These are phyloP conservation scores for Hepatocystis sp. DNA, from an alignment of 169 alveolate genomes.

Conservation along the genomic window DNA sequence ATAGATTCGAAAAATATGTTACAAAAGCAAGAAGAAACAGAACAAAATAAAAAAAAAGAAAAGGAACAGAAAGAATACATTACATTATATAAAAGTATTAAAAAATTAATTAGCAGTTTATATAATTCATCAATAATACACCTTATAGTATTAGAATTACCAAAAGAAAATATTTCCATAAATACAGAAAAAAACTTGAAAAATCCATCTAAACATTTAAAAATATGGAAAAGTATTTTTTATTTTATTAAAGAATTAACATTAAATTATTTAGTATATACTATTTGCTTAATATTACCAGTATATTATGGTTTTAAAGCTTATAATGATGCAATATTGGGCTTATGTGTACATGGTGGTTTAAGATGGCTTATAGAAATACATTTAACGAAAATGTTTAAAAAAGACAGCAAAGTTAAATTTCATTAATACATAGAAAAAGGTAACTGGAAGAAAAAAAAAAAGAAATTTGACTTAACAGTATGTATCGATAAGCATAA, in stretches of 20 bases:
- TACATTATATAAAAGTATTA: too few relatives aligned
- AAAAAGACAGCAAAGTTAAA: slow-evolving; percentile 10
- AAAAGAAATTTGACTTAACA: too few relatives aligned
- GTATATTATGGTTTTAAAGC: slow-evolving; percentile 60
- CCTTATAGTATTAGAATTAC: slow-evolving; percentile 36
- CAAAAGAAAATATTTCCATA: slow-evolving; percentile 28
- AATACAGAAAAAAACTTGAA: slow-evolving; percentile 8
- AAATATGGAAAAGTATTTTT: not conserved
- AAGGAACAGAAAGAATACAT: not conserved
- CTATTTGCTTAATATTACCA: slow-evolving; percentile 68
- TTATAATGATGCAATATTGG: slow-evolving; percentile 56
- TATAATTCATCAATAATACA: slow-evolving; percentile 48
- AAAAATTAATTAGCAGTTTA: slow-evolving; percentile 11
- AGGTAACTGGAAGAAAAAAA: not conserved
- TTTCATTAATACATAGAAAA: not conserved
- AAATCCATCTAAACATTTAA: slow-evolving; percentile 17
- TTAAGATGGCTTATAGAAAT: slow-evolving; percentile 65
- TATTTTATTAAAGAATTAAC: slow-evolving; percentile 36
- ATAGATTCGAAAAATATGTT: not conserved
- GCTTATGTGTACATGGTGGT: slow-evolving; percentile 67
- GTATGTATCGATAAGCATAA: too few relatives aligned
- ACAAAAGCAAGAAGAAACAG: not conserved
- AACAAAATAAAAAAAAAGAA: not conserved
- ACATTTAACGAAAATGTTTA: slow-evolving; percentile 50
- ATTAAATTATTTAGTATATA: slow-evolving; percentile 74